Conservation (phyloP, 345 rosid genomes). For the Arabidopsis suecica region DNA sequence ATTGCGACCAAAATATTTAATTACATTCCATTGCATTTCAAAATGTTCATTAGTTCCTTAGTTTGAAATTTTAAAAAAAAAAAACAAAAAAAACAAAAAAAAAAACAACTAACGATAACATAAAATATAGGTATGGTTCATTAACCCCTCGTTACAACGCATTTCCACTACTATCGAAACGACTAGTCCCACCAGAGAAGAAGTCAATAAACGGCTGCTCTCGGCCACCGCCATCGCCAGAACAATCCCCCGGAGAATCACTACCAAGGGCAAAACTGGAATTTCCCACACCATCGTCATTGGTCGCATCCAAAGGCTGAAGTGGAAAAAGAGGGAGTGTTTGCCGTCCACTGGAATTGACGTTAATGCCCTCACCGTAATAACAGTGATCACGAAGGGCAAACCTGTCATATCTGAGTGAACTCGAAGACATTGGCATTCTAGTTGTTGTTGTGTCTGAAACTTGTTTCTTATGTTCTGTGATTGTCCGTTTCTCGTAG, state of each 20-base stretch:
- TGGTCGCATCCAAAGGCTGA: conserved; percentile 28
- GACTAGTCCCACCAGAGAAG: conserved; percentile 40
- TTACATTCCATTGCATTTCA: too few species aligned
- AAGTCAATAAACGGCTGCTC: conserved; percentile 43
- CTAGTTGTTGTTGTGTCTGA: conserved; percentile 33
- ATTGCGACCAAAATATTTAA: too few species aligned
- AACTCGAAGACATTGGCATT: conserved; percentile 35
- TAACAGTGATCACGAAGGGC: conserved; percentile 17
- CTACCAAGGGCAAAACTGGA: conserved; percentile 22
- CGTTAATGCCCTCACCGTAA: conserved; percentile 32
- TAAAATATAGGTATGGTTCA: not conserved
- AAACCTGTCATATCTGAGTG: conserved; percentile 40
- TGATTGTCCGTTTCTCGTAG: conserved; percentile 27
- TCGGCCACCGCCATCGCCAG: conserved; percentile 16
- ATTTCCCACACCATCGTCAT: not conserved
- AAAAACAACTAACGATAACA: not conserved
- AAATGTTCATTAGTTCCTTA: too few species aligned
- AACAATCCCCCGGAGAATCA: conserved; percentile 21
- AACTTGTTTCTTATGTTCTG: conserved; percentile 35
- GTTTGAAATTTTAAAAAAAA: too few species aligned
- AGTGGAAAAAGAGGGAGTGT: conserved; percentile 48
- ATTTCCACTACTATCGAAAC: conserved; percentile 17
- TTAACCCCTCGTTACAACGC: conserved; percentile 20
- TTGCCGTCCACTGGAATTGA: conserved; percentile 27
- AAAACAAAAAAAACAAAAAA: too few species aligned